Evolutionary conservation across 495 filamentous ascomycete genomes (phyloP).

Genomic region (Xylaria curta): DNA sequence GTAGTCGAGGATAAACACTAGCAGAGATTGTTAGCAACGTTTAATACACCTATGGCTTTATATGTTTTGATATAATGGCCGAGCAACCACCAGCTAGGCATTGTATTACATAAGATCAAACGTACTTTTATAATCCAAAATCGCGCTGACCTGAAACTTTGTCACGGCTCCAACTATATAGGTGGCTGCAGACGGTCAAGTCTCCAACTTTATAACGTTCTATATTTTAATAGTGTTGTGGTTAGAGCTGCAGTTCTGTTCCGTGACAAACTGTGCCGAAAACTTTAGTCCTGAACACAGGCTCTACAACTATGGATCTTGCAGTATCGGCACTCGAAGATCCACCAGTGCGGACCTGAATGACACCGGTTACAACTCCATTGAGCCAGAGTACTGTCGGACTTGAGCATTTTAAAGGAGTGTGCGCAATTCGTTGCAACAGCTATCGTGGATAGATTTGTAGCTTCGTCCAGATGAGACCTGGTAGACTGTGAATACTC

Average conservation of each 20-base stretch:
- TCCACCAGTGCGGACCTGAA: conserved; percentile 80
- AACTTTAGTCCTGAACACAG: conserved; percentile 61
- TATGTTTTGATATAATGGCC: neutral
- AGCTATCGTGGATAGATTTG: conserved; percentile 57
- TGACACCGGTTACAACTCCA: conserved; percentile 82
- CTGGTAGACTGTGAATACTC: conserved; percentile 6
- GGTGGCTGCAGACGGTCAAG: too few species aligned
- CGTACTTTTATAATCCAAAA: conserved; percentile 9
- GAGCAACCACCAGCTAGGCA: neutral
- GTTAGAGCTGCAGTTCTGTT: too few species aligned
- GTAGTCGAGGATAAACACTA: conserved; percentile 7
- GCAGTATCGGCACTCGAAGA: conserved; percentile 81
- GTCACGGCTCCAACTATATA: too few species aligned
- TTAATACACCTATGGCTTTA: neutral
- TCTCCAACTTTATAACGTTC: too few species aligned
- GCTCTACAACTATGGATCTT: conserved; percentile 75
- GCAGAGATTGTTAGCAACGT: conserved; percentile 6
- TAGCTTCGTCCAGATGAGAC: conserved; percentile 23
- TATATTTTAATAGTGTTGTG: too few species aligned
- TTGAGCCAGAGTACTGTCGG: conserved; percentile 72
- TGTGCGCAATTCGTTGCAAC: conserved; percentile 69
- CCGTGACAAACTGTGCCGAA: too few species aligned
- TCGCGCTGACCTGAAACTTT: conserved; percentile 12
- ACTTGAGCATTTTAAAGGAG: conserved; percentile 78
- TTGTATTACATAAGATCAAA: neutral